These are phyloP conservation scores for Naganishia kalamii DNA, from an alignment of 768 basidiomycete genomes.

Conservation along the genomic window DNA sequence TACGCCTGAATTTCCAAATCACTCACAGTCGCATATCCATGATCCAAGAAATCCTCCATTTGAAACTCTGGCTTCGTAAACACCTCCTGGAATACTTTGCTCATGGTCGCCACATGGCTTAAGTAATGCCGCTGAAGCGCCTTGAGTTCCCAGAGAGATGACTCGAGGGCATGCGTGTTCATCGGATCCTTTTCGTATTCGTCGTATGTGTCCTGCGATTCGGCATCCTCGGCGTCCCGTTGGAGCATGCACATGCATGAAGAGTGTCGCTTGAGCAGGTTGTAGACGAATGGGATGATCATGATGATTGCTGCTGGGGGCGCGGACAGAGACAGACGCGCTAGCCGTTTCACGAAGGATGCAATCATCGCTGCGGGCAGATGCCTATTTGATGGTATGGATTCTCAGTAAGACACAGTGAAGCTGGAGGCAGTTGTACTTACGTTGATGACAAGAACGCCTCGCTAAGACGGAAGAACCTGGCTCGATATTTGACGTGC, in stretches of 20 bases:
- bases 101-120: slow-evolving; percentile 74
- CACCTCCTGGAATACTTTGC: slow-evolving; percentile 76
- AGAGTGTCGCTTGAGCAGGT: slow-evolving; percentile 84
- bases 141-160: slow-evolving; percentile 87
- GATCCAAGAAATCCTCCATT: slow-evolving; percentile 95
- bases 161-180: slow-evolving; percentile 69
- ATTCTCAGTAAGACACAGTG: background rate
- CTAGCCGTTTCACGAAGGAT: slow-evolving; percentile 86
- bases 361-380: slow-evolving; percentile 85
- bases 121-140: slow-evolving; percentile 77
- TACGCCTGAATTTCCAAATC: slow-evolving; percentile 4
- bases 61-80: slow-evolving; percentile 86
- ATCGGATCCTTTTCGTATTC: slow-evolving; percentile 64
- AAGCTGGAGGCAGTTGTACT: slow-evolving; percentile 39
- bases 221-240: slow-evolving; percentile 52
- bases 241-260: slow-evolving; percentile 91
- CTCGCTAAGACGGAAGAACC: slow-evolving; percentile 89
- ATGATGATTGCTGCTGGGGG: slow-evolving; percentile 87
- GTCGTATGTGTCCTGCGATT: slow-evolving; percentile 62
- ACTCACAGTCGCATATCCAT: slow-evolving; percentile 51
- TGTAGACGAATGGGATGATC: slow-evolving; percentile 88
- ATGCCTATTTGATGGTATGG: slow-evolving; percentile 53
- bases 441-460: slow-evolving; percentile 87
- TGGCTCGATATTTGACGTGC: slow-evolving; percentile 83
- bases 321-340: slow-evolving; percentile 72